Percentiles rank a stretch among this genome's conserved stretches.
phyloP scores from a whole-genome alignment of 768 basidiomycete genomes.

The Termitomyces sp. region DNA sequence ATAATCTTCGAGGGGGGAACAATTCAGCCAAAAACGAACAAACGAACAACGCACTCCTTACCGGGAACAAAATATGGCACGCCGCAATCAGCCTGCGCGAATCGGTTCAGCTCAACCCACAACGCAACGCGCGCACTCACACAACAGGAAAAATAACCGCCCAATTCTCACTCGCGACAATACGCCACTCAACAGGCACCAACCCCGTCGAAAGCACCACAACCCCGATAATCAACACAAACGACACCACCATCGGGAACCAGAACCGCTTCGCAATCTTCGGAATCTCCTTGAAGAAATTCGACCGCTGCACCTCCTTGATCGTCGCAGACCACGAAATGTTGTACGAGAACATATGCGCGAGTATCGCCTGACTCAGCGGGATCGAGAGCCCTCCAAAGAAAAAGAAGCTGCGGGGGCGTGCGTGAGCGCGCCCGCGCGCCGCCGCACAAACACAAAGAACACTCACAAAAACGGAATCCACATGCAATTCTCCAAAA shows the following conservation, averaged over 20 bases:
- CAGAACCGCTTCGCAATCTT: constrained; percentile 71
- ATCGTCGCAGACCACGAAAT: constrained; percentile 54
- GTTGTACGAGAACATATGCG: constrained; percentile 54
- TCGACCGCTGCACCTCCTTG: constrained; percentile 82
- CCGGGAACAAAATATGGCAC: constrained; percentile 69
- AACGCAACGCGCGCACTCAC: too few relatives aligned
- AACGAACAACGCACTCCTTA: constrained; percentile 22
- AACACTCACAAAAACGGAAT: constrained; percentile 65
- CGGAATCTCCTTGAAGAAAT: constrained; percentile 89
- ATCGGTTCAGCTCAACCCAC: too few relatives aligned
- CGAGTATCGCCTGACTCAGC: constrained; percentile 59
- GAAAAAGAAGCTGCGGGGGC: constrained; percentile 58
- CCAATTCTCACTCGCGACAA: constrained; percentile 46
- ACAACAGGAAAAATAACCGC: constrained; percentile 72
- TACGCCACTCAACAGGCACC: constrained; percentile 56
- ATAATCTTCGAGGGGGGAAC: constrained; percentile 28
- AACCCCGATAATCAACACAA: constrained; percentile 53
- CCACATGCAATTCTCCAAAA: constrained; percentile 59
- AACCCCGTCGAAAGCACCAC: constrained; percentile 40
- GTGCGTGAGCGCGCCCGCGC: neutral
- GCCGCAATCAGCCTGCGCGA: constrained; percentile 60
- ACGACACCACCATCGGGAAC: constrained; percentile 46
- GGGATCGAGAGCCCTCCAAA: constrained; percentile 73
- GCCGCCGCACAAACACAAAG: neutral
- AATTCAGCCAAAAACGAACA: neutral